Conservation (phyloP, 441 rosid species). For the Brassica hybrid region DNA sequence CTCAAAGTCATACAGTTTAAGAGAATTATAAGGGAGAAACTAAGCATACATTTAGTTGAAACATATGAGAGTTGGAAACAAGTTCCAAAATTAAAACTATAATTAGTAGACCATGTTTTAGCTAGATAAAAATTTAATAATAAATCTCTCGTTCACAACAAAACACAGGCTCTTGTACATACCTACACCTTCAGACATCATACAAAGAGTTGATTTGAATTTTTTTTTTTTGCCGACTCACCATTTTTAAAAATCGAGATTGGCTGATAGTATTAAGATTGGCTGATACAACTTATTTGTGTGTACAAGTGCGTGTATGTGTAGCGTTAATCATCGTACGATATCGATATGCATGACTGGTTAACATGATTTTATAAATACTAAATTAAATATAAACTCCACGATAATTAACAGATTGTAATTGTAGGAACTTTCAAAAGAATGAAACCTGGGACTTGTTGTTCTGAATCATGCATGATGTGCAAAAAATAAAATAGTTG, state of each 20-base stretch:
- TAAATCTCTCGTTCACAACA: not conserved
- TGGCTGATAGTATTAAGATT: too few relatives aligned
- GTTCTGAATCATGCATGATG: too few relatives aligned
- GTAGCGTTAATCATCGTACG: too few relatives aligned
- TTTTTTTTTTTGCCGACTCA: too few relatives aligned
- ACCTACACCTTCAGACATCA: not conserved
- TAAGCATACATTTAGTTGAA: not conserved
- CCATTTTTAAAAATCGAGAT: too few relatives aligned
- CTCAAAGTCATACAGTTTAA: too few relatives aligned
- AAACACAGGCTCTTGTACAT: not conserved
- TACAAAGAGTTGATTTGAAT: not conserved
- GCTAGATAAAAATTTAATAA: not conserved
- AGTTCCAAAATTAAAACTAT: not conserved
- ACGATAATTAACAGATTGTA: not conserved
- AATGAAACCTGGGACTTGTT: not conserved
- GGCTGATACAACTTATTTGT: too few relatives aligned
- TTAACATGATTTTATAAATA: too few relatives aligned
- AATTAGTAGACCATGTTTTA: not conserved
- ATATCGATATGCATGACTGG: too few relatives aligned
- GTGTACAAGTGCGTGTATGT: too few relatives aligned
- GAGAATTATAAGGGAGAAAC: too few relatives aligned
- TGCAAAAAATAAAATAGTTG: not conserved
- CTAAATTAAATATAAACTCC: not conserved
- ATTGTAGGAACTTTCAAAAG: not conserved
- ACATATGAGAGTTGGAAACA: not conserved